A percentile compares a stretch with the other conserved stretches of the same genome.
phyloP scores from a whole-genome alignment of 1,139 yeast species.

The Yamadazyma friedrichii region DNA sequence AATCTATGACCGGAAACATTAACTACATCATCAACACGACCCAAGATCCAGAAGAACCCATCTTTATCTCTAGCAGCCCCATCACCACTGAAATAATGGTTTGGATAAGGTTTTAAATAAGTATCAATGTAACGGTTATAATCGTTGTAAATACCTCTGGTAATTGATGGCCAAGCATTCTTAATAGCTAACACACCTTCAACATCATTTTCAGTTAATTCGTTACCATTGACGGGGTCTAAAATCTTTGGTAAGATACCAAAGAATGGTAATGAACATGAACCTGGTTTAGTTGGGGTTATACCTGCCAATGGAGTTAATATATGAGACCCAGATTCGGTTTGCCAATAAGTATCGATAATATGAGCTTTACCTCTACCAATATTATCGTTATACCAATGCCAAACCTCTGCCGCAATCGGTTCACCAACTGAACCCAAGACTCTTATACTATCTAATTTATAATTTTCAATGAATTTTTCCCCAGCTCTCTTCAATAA shows the following conservation, averaged over 20 bases:
- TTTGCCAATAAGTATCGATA: conserved; percentile 83
- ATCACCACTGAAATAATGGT: conserved; percentile 75
- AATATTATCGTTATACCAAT: conserved; percentile 80
- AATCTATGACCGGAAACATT: conserved; percentile 79
- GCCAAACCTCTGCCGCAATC: conserved; percentile 91
- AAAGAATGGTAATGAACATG: conserved; percentile 76
- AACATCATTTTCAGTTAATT: conserved; percentile 57
- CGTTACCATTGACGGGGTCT: conserved; percentile 72
- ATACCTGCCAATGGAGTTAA: conserved; percentile 71
- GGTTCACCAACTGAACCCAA: conserved; percentile 93
- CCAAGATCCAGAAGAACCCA: conserved; percentile 78
- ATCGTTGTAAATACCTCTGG: conserved; percentile 73
- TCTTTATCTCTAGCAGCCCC: conserved; percentile 80
- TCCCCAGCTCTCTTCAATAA: conserved; percentile 82
- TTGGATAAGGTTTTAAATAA: conserved; percentile 66
- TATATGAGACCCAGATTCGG: conserved; percentile 76
- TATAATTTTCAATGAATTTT: conserved; percentile 59
- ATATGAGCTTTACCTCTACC: conserved; percentile 76
- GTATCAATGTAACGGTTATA: conserved; percentile 69
- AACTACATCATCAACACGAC: conserved; percentile 82
- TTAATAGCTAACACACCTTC: conserved; percentile 77
- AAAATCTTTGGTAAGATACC: conserved; percentile 68
- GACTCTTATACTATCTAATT: conserved; percentile 64
- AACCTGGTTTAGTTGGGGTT: conserved; percentile 77
- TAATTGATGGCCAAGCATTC: conserved; percentile 76